Conservation (phyloP, 2,329 filamentous ascomycete species). For the Ceratocystis lukuohia region DNA sequence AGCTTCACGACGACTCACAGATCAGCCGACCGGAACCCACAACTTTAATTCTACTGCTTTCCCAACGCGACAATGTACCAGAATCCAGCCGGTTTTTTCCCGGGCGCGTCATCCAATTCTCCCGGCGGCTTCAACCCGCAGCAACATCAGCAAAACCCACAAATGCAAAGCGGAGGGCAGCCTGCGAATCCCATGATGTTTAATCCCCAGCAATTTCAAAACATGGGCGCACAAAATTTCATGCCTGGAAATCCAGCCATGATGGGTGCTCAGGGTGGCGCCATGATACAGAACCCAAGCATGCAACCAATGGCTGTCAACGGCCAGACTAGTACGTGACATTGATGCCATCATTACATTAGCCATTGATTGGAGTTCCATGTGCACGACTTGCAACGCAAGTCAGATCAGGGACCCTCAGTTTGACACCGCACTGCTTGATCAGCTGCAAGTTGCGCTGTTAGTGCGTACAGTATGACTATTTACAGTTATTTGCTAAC, state of each 20-base stretch:
- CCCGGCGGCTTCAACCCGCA: constrained; percentile 17
- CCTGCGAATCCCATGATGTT: constrained; percentile 18
- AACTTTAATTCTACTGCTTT: not conserved
- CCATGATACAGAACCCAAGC: constrained; percentile 49
- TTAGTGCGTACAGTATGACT: not conserved
- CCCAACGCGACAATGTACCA: constrained; percentile 15
- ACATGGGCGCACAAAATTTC: constrained; percentile 40
- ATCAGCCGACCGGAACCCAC: not conserved
- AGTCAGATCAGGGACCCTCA: not conserved
- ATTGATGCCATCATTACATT: not conserved
- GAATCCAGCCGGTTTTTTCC: constrained; percentile 16
- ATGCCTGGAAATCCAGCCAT: constrained; percentile 37
- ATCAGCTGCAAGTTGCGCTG: not conserved
- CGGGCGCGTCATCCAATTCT: constrained; percentile 14
- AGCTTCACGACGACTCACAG: not conserved
- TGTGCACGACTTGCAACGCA: not conserved
- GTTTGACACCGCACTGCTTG: not conserved
- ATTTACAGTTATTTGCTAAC: not conserved
- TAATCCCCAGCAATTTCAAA: constrained; percentile 17
- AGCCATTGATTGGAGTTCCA: not conserved
- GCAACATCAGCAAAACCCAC: constrained; percentile 16
- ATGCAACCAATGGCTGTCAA: constrained; percentile 47
- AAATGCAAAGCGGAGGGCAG: constrained; percentile 16
- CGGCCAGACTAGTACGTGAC: constrained; percentile 26
- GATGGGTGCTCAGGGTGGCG: constrained; percentile 40